Conservation (phyloP, 1,139 yeast genomes). For the Saccharomycopsis crataegensis region DNA sequence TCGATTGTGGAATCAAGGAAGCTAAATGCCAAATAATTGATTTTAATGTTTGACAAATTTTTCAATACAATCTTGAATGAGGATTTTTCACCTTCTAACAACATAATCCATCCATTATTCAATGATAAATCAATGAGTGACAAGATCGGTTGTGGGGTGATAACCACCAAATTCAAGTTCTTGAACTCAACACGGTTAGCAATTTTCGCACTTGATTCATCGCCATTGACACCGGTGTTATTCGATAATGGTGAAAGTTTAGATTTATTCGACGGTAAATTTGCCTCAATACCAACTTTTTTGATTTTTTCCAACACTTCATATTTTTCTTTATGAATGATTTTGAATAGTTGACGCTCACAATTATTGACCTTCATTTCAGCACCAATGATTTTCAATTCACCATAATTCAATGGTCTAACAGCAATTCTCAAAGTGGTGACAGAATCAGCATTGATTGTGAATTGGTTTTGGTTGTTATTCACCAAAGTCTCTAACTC, state of each 20-base stretch:
- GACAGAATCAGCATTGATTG: slow-evolving; percentile 36
- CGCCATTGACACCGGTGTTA: slow-evolving; percentile 3
- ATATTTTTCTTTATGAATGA: slow-evolving; percentile 25
- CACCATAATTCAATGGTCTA: slow-evolving; percentile 38
- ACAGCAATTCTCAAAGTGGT: slow-evolving; percentile 36
- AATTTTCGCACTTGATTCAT: slow-evolving; percentile 16
- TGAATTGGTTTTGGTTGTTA: slow-evolving; percentile 20
- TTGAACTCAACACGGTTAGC: slow-evolving; percentile 20
- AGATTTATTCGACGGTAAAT: not conserved
- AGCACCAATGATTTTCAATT: slow-evolving; percentile 36
- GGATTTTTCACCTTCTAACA: slow-evolving; percentile 70
- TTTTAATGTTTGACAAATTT: slow-evolving; percentile 49
- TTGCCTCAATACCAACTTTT: slow-evolving; percentile 25
- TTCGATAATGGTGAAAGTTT: not conserved
- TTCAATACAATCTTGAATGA: slow-evolving; percentile 44
- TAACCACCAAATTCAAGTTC: slow-evolving; percentile 32
- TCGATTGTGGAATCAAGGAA: slow-evolving; percentile 72
- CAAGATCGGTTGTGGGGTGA: slow-evolving; percentile 62
- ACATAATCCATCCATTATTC: slow-evolving; percentile 62
- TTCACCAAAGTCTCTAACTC: slow-evolving; percentile 27
- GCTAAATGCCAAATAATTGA: slow-evolving; percentile 53
- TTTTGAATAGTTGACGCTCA: slow-evolving; percentile 29
- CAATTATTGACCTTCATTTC: slow-evolving; percentile 42
- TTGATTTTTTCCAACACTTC: slow-evolving; percentile 26
- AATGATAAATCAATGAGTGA: slow-evolving; percentile 47